Evolutionary conservation across 768 basidiomycete genomes (phyloP).

Genomic region (Boletus vinaceobasis): DNA sequence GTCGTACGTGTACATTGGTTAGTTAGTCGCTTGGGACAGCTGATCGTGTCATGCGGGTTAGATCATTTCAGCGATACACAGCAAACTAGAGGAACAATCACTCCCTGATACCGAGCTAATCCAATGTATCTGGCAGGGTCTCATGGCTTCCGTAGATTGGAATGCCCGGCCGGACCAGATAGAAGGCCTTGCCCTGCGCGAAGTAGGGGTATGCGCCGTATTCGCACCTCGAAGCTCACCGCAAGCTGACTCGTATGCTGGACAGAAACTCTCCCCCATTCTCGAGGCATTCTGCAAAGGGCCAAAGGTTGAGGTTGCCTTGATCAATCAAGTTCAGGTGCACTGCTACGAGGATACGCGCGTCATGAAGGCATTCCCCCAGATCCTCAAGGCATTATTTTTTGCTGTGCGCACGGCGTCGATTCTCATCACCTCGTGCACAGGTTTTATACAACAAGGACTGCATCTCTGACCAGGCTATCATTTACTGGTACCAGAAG

Average conservation of each 20-base stretch:
- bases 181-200: constrained; percentile 81
- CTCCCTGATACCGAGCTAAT: constrained; percentile 84
- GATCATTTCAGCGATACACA: constrained; percentile 75
- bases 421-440: constrained; percentile 10
- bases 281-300: constrained; percentile 88
- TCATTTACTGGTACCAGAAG: constrained; percentile 98
- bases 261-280: constrained; percentile 79
- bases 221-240: not conserved
- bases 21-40: not conserved
- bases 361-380: constrained; percentile 91
- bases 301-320: constrained; percentile 86
- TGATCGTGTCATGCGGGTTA: constrained; percentile 29
- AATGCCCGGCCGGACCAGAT: constrained; percentile 88
- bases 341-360: constrained; percentile 97
- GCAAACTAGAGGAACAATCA: constrained; percentile 70
- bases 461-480: constrained; percentile 91
- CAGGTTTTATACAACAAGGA: constrained; percentile 95
- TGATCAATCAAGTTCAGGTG: constrained; percentile 93
- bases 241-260: not conserved
- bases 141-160: constrained; percentile 88
- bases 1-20: constrained; percentile 45
- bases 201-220: constrained; percentile 66
- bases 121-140: constrained; percentile 87
- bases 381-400: constrained; percentile 75
- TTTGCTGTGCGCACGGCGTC: not conserved